Evolutionary conservation across 441 rosid genomes (phyloP), one percentile per base, ranked within the genome.

Genomic region (Breynia disticha): DNA sequence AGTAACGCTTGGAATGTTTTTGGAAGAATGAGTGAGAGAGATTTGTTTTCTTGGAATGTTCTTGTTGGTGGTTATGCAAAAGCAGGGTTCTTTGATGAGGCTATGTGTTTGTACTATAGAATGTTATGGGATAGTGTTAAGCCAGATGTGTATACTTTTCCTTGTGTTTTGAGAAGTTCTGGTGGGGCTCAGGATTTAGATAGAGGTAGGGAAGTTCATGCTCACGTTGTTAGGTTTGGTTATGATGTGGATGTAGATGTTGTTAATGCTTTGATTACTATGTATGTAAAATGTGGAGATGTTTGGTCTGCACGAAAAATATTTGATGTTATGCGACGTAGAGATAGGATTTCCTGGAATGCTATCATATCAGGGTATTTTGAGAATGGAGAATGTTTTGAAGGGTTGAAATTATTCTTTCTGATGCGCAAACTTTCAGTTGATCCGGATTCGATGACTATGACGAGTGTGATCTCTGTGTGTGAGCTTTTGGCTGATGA

Each of bases 61-160:
- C 69, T 87, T 75, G 76, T 87, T 43, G 90, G 98, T 62, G 95
- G 95, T 28, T 87, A 82, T 20, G 93, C 95, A 0, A 91, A 85
- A 71, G 74, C 69, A 11, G 96, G 96, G 14, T 82, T 72, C 72
- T 77, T 87, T 39, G 90, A 91, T 0, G 93, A 87, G 71, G 98
- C 93, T 1, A 66, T 90, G 76, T 69, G 77, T 72, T 78, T 91
- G 84, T 91, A 87, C 74, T 83, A 83, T 44, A 80, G 90, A 62
- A 85, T 91, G 88, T 63, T 85, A 78, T 82, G 95, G 96, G 83
- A 68, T 57, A 87, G 85, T 35, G 65, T 79, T 45, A 72, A 67
- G 60, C 98, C 95, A 61, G 98, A 88, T 64, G 76, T 88, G 5
- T 88, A 86, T 71, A 91, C 96, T 5, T 84, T 88, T 55, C 95